Conservation (phyloP, 345 rosid species). For the Angophora floribunda region DNA sequence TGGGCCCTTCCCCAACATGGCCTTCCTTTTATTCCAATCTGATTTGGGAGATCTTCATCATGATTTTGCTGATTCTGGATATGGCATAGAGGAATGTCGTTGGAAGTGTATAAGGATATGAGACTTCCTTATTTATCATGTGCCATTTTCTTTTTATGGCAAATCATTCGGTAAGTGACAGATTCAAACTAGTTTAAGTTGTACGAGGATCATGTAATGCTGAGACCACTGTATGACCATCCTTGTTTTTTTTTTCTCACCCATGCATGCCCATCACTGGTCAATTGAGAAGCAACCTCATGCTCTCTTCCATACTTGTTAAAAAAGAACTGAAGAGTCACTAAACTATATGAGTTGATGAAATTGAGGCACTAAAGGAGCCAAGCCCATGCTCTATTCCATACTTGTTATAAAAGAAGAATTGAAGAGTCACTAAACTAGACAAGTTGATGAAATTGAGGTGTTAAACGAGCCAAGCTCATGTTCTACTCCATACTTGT, state of each 20-base stretch:
- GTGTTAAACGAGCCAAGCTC: background rate
- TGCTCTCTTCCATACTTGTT: background rate
- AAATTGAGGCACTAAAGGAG: too few relatives aligned
- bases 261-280: background rate
- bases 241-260: background rate
- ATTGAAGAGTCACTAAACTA: too few relatives aligned
- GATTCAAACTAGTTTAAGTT: background rate
- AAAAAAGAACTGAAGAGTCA: too few relatives aligned
- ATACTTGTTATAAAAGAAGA: too few relatives aligned
- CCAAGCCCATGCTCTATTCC: too few relatives aligned
- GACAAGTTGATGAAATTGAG: too few relatives aligned
- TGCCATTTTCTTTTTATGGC: background rate
- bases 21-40: background rate
- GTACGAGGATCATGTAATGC: background rate
- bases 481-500: background rate
- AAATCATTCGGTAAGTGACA: background rate
- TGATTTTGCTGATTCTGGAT: background rate
- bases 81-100: background rate
- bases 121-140: background rate
- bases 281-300: background rate
- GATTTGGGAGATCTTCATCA: background rate
- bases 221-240: background rate
- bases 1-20: slow-evolving; percentile 20
- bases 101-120: background rate
- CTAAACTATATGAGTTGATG: too few relatives aligned